A percentile compares a stretch with the other conserved stretches of the same genome.
These are phyloP conservation scores for Wallacemonas sp. DNA, from an alignment of 208 protist species.

Conservation along the genomic window DNA sequence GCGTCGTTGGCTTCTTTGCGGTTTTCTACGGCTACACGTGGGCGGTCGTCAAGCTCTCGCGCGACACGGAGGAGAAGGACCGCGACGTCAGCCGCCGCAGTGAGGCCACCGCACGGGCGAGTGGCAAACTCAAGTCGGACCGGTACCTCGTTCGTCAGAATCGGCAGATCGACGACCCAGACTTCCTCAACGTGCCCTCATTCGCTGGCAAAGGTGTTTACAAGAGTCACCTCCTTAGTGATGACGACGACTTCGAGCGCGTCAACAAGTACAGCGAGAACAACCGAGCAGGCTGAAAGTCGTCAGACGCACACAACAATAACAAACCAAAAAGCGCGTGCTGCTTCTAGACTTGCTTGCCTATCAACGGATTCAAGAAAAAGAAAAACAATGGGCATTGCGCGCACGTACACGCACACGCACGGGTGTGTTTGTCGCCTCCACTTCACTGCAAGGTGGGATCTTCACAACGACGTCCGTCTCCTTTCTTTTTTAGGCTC, in stretches of 20 bases:
- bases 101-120: constrained; percentile 38
- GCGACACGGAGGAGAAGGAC: constrained; percentile 30
- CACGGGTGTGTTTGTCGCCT: too few relatives aligned
- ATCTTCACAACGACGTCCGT: too few relatives aligned
- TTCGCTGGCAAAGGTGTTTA: constrained; percentile 61
- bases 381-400: constrained; percentile 1
- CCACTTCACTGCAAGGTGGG: too few relatives aligned
- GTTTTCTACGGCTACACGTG: constrained; percentile 53
- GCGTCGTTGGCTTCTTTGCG: constrained; percentile 19
- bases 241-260: constrained; percentile 33
- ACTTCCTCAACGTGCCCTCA: constrained; percentile 72
- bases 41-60: constrained; percentile 40
- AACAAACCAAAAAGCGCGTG: not conserved
- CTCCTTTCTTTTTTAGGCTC: too few relatives aligned
- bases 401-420: too few relatives aligned
- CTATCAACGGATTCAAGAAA: constrained; percentile 7
- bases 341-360: constrained; percentile 5
- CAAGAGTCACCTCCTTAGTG: constrained; percentile 46
- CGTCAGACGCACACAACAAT: not conserved
- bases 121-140: constrained; percentile 63
- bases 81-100: constrained; percentile 36
- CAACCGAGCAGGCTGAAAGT: constrained; percentile 11
- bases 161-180: constrained; percentile 76
- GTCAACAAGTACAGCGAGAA: constrained; percentile 20
- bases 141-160: constrained; percentile 67